Evolutionary conservation across 73 alveolate species (phyloP), one percentile per base, ranked within the genome.

Genomic region (Paramecium sonneborni): DNA sequence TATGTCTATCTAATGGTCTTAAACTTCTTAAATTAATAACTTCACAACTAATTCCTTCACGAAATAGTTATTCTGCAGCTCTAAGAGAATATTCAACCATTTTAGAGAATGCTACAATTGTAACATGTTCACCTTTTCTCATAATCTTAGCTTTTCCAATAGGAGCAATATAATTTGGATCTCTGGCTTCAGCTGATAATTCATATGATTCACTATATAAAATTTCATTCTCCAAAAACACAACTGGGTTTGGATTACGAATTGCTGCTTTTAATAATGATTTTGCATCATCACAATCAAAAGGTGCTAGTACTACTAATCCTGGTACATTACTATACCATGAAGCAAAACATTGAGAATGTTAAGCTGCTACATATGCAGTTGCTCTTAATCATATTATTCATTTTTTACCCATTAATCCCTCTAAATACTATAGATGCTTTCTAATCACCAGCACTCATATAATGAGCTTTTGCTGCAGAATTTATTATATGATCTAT

Each of bases 261-360:
- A 97, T 94, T 41, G 98, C 95, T 30, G 98, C 98, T 90, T 96
- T 95, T 32, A 96, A 86, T 30, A 97, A 92, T 34, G 98, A 98
- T 93, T 95, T 93, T 69, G 95, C 93, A 85, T 97, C 99, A 46
- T 94, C 98, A 62, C 95, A 96, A 46, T 94, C 94, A 86, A 92
- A 97, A 18, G 99, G 99, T 28, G 95, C 76, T 7, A 97, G 87
- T 10, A 95, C 98, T 69, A 94, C 95, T 23, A 97, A 93, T 20
- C 99, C 99, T 55, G 99, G 98, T 38, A 93, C 95, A 30, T 95
- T 92, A 20, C 97, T 89, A 92, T 97, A 97, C 99, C 99, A 97
- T 2, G 98, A 85, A 24, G 98, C 99, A 56, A 95, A 97, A 93
- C 98, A 97, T 92, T 97, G 94, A 24, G 98, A 95, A 85, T 97